phyloP scores from a whole-genome alignment of 768 basidiomycete genomes.

The Lepiota brunneoincarnata region DNA sequence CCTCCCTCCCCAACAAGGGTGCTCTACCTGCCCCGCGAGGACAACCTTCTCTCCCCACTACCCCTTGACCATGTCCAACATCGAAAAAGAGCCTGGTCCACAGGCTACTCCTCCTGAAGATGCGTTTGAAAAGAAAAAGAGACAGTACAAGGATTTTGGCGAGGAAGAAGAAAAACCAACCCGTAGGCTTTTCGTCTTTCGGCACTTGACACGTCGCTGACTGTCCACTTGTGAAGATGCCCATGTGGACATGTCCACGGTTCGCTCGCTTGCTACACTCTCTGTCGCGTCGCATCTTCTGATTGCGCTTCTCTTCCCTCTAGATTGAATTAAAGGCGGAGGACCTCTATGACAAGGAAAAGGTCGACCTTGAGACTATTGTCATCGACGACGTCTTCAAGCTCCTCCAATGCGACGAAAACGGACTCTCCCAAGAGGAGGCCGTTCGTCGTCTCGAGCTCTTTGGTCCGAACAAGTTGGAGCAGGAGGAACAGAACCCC shows the following conservation, averaged over 20 bases:
- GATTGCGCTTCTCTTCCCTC: not conserved
- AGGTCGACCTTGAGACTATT: slow-evolving; percentile 97
- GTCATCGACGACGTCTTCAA: slow-evolving; percentile 96
- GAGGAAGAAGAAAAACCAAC: slow-evolving; percentile 67
- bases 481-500: slow-evolving; percentile 85
- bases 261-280: slow-evolving; percentile 23
- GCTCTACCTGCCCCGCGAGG: slow-evolving; percentile 7
- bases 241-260: slow-evolving; percentile 80
- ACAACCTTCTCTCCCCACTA: not conserved
- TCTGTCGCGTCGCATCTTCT: not conserved
- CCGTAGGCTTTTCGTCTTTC: slow-evolving; percentile 43
- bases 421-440: slow-evolving; percentile 77
- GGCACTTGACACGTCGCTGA: slow-evolving; percentile 17
- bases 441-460: slow-evolving; percentile 83
- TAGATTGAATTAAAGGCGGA: slow-evolving; percentile 87
- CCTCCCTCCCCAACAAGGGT: slow-evolving; percentile 7
- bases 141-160: slow-evolving; percentile 85
- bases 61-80: slow-evolving; percentile 16
- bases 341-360: slow-evolving; percentile 96
- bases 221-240: slow-evolving; percentile 49
- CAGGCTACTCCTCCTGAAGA: slow-evolving; percentile 28
- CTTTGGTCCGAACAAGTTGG: slow-evolving; percentile 95
- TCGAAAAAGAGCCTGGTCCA: slow-evolving; percentile 60
- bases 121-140: slow-evolving; percentile 50
- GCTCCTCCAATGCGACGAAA: slow-evolving; percentile 84